These are phyloP conservation scores for Moelleriella libera DNA, from an alignment of 2,329 filamentous ascomycete genomes.

Conservation along the genomic window DNA sequence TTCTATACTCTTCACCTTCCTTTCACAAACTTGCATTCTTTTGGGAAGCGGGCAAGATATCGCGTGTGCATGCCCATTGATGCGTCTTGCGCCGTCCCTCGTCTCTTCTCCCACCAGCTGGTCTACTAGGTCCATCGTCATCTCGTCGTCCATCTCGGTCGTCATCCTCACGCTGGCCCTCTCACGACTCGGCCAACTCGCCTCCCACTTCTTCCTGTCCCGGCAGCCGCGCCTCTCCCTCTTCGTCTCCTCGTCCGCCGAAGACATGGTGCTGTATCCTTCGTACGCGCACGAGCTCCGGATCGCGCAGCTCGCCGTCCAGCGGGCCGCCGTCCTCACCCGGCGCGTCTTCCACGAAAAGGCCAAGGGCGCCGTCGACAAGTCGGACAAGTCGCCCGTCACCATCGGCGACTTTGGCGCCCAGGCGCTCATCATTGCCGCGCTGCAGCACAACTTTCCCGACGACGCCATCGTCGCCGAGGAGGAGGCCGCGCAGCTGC, in stretches of 20 bases:
- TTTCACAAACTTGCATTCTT: no score
- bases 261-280: slow-evolving; percentile 19
- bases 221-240: slow-evolving; percentile 1
- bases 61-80: no score
- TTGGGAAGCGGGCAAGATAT: no score
- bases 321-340: slow-evolving; percentile 50
- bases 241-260: slow-evolving; percentile 6
- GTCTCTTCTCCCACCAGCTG: no score
- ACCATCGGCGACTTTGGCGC: slow-evolving; percentile 97
- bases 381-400: slow-evolving; percentile 91
- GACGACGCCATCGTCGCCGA: slow-evolving; percentile 85
- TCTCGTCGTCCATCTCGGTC: neutral
- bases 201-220: slow-evolving; percentile 5
- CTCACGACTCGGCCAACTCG: slow-evolving; percentile 10
- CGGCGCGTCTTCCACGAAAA: slow-evolving; percentile 56
- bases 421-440: slow-evolving; percentile 88
- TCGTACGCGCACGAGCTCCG: slow-evolving; percentile 64
- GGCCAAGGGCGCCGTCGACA: slow-evolving; percentile 79
- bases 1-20: no score
- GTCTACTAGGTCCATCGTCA: no score
- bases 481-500: slow-evolving; percentile 75
- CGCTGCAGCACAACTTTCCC: slow-evolving; percentile 81
- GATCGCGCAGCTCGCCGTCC: slow-evolving; percentile 77
- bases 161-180: slow-evolving; percentile 14
- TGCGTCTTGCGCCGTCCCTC: no score